Percentiles rank a stretch among this genome's conserved stretches.
These are phyloP conservation scores for Pseudogymnoascus sp. DNA, from an alignment of 2,329 filamentous ascomycete genomes.

Conservation along the genomic window DNA sequence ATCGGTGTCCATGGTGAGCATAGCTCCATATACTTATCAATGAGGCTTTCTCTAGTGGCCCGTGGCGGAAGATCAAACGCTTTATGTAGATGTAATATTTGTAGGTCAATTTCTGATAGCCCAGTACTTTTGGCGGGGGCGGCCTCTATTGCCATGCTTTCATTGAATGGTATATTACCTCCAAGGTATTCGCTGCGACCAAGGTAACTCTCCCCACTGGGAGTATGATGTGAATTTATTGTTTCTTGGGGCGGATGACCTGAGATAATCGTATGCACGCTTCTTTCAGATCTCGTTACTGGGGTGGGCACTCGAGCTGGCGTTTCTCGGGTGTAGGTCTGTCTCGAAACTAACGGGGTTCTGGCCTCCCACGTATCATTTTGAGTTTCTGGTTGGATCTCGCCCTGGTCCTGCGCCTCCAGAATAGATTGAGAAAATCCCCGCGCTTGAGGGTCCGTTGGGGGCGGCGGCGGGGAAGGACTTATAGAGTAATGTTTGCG, in stretches of 20 bases:
- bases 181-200: conserved; percentile 8
- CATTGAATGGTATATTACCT: conserved; percentile 8
- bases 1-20: conserved; percentile 22
- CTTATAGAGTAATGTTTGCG: conserved; percentile 11
- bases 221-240: neutral
- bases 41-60: conserved; percentile 16
- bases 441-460: neutral
- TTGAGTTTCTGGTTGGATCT: neutral
- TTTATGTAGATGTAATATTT: conserved; percentile 7
- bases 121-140: neutral
- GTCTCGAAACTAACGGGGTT: neutral
- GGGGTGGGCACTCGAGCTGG: conserved; percentile 1
- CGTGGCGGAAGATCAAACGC: conserved; percentile 12
- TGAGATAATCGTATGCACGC: neutral
- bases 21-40: conserved; percentile 19
- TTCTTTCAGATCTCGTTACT: neutral
- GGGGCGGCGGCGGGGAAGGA: neutral
- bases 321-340: conserved; percentile 1
- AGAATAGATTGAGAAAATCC: neutral
- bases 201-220: conserved; percentile 2
- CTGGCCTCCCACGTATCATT: conserved; percentile 1
- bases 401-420: neutral
- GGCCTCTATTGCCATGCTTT: conserved; percentile 1
- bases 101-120: conserved; percentile 5
- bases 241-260: neutral